A percentile compares a stretch with the other conserved stretches of the same genome.
Evolutionary conservation across 2,329 filamentous ascomycete genomes (phyloP).

Genomic region (Cytospora schulzeri): DNA sequence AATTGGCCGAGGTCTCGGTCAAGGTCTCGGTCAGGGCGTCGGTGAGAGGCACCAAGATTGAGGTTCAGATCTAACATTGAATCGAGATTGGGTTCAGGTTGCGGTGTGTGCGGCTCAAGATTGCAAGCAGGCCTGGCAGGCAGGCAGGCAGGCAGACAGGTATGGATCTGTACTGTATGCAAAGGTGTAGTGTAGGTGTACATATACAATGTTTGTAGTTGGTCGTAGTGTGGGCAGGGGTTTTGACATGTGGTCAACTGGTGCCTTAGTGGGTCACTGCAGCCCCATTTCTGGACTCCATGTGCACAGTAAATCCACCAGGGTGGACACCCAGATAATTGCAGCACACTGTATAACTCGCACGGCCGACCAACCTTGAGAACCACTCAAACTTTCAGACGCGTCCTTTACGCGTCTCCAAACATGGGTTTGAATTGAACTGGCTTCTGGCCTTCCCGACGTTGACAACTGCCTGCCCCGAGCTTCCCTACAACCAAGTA

Average conservation of each 20-base stretch:
- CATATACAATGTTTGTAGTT: not conserved
- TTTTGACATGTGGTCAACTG: not conserved
- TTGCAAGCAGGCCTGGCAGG: no score
- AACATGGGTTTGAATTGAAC: not conserved
- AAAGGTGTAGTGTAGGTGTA: no score
- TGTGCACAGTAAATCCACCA: not conserved
- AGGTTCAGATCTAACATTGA: not conserved
- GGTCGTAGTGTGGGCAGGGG: not conserved
- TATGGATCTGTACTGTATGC: no score
- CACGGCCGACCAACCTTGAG: no score
- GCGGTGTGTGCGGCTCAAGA: not conserved
- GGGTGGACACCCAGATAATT: not conserved
- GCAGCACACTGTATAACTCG: not conserved
- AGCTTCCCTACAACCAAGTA: not conserved
- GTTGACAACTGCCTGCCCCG: not conserved
- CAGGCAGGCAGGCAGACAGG: no score
- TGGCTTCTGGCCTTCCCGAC: not conserved
- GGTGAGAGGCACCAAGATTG: not conserved
- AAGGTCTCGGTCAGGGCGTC: no score
- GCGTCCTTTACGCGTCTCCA: not conserved
- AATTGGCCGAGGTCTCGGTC: not conserved
- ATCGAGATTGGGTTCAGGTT: no score
- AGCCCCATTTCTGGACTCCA: no score
- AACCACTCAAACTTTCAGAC: not conserved
- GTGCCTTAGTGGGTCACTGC: not conserved